Conservation (phyloP, 176 grass and related monocot species). For the Oryza glaberrima region DNA sequence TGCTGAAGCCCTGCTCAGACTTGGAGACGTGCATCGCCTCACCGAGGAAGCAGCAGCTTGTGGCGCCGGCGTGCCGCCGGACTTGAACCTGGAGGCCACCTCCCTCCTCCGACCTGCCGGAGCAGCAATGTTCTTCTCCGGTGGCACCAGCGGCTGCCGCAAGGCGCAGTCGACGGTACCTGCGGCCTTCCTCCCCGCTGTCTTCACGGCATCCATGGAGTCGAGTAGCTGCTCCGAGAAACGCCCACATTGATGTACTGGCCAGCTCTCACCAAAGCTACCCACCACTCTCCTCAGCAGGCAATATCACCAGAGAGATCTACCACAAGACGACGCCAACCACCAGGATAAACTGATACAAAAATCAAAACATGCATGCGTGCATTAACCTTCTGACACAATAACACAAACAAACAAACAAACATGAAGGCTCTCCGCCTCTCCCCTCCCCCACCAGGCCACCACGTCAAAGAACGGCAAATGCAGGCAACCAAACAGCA, state of each 20-base stretch:
- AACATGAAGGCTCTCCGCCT: background rate
- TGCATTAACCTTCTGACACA: slow-evolving; percentile 6
- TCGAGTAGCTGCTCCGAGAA: slow-evolving; percentile 21
- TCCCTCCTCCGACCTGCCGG: slow-evolving; percentile 40
- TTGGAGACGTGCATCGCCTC: slow-evolving; percentile 56
- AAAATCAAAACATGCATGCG: background rate
- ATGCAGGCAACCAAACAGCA: background rate
- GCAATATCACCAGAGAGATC: slow-evolving; percentile 9
- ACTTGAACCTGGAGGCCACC: slow-evolving; percentile 61
- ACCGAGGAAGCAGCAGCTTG: background rate
- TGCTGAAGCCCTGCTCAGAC: slow-evolving; percentile 5
- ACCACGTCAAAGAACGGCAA: background rate
- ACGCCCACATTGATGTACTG: slow-evolving; percentile 44
- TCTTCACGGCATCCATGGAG: slow-evolving; percentile 51
- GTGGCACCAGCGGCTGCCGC: slow-evolving; percentile 53
- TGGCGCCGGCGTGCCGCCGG: slow-evolving; percentile 7
- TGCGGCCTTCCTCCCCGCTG: slow-evolving; percentile 27
- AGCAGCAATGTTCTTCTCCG: slow-evolving; percentile 70
- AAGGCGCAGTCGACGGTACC: slow-evolving; percentile 7
- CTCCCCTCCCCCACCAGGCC: background rate
- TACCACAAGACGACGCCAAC: slow-evolving; percentile 47
- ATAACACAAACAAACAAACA: background rate
- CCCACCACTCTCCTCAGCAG: background rate
- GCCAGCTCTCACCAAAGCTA: slow-evolving; percentile 32
- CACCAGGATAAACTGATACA: slow-evolving; percentile 26